Evolutionary conservation across 805 yeast species (phyloP).

Genomic region (Teunomyces barrocoloradensis): DNA sequence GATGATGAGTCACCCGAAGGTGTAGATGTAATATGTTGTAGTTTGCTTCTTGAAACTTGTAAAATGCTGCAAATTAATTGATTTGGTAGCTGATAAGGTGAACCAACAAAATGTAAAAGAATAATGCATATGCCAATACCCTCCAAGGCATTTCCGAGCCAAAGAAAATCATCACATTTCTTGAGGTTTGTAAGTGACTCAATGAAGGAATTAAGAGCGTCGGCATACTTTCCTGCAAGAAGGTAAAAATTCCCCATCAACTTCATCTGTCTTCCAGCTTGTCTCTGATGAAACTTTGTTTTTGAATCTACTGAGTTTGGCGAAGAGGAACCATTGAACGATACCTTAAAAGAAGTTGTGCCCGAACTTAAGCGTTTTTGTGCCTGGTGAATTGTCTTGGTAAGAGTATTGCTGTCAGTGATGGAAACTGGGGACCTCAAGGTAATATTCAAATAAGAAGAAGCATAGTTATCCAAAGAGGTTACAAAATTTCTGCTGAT

Average conservation of each 20-base stretch:
- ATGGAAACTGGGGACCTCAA: conserved; percentile 76
- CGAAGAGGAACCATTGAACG: conserved; percentile 16
- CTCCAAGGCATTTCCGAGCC: conserved; percentile 89
- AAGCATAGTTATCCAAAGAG: conserved; percentile 64
- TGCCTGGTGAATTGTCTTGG: conserved; percentile 39
- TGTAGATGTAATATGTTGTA: conserved; percentile 14
- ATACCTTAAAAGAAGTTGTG: conserved; percentile 30
- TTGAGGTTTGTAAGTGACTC: conserved; percentile 65
- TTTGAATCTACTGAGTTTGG: conserved; percentile 20
- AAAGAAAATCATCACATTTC: conserved; percentile 68
- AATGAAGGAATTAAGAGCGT: conserved; percentile 70
- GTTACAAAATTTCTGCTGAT: conserved; percentile 61
- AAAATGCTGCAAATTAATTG: conserved; percentile 32
- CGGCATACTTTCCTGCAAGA: conserved; percentile 72
- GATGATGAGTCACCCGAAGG: conserved; percentile 8
- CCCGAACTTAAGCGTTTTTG: conserved; percentile 45
- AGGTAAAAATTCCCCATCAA: conserved; percentile 73
- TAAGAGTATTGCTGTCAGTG: conserved; percentile 42
- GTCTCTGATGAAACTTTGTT: conserved; percentile 40
- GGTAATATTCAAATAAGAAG: conserved; percentile 75
- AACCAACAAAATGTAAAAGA: conserved; percentile 55
- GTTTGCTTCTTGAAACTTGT: conserved; percentile 29
- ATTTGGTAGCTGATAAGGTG: conserved; percentile 48
- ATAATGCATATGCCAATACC: conserved; percentile 68
- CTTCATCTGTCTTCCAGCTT: conserved; percentile 73